Evolutionary conservation across 2,329 filamentous ascomycete genomes (phyloP), one percentile per base, ranked within the genome.

Genomic region (Decorospora gaudefroyi): DNA sequence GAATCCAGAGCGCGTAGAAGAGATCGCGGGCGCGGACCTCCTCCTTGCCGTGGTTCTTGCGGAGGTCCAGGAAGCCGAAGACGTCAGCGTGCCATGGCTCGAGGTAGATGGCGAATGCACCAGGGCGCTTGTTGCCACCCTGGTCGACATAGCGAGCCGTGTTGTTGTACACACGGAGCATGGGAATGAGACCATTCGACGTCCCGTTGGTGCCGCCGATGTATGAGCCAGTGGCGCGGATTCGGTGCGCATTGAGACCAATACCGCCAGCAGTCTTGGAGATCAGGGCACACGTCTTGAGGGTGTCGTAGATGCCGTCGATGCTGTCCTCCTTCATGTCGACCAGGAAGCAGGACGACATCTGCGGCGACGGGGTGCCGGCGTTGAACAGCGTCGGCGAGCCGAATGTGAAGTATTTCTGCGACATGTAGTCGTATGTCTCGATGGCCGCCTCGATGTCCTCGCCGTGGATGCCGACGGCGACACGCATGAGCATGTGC

Each of bases 281-380:
- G 74, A 99, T 99, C 90, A 99, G 92, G 59, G 93, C 93, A 75
- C 93, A 99, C 1, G 90, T 97, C 84, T 99, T 99, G 62, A 99
- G 82, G 12, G 93, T 99, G 70, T 99, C 93, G 68, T 99, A 99
- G 71, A 99, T 99, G 61, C 93, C 93, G 59, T 99, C 93, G 68
- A 99, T 99, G 74, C 91, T 96, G 76, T 99, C 93, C 37, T 96
- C 91, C 80, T 97, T 99, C 87, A 99, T 97, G 74, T 97, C 93
- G 59, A 99, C 90, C 42, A 99, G 81, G 84, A 99, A 99, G 80
- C 93, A 99, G 11, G 93, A 99, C 2, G 93, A 95, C 62, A 99
- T 80, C 76, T 99, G 93, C 30, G 90, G 86, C 66, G 93, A 86
- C 30, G 93, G 93, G 18, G 93, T 99, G 67, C 92, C 93, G 41